Conservation (phyloP, 805 yeast genomes). For the Diddensiella transvaalensis region DNA sequence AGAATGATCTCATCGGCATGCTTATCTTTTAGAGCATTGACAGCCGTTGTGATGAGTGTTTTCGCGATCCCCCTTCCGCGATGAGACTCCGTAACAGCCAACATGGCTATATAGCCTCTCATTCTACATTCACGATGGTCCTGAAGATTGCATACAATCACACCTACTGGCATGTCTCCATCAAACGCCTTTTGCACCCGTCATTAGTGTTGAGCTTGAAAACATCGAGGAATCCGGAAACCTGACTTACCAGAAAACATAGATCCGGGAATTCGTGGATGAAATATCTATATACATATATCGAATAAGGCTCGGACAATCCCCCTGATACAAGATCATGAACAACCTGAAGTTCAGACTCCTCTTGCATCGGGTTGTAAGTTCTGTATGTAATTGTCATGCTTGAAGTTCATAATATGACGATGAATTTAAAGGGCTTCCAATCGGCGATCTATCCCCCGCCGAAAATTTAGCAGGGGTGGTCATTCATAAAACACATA, state of each 20-base stretch:
- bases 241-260: constrained; percentile 49
- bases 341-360: constrained; percentile 32
- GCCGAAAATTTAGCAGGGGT: too few relatives aligned
- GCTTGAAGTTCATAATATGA: not conserved
- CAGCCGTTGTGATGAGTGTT: constrained; percentile 55
- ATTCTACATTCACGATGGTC: constrained; percentile 66
- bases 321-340: constrained; percentile 60
- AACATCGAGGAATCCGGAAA: not conserved
- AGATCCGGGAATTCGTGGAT: constrained; percentile 87
- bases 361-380: constrained; percentile 25
- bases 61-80: constrained; percentile 85
- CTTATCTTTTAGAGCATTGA: constrained; percentile 59
- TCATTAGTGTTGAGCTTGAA: not conserved
- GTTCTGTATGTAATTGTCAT: constrained; percentile 20
- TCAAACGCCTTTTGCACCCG: constrained; percentile 30
- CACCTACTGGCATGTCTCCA: constrained; percentile 55
- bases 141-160: constrained; percentile 77
- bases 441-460: too few relatives aligned
- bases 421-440: too few relatives aligned
- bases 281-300: constrained; percentile 88
- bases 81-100: constrained; percentile 69
- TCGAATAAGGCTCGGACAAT: constrained; percentile 89
- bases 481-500: too few relatives aligned
- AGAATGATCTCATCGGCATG: constrained; percentile 86
- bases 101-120: constrained; percentile 95